Evolutionary conservation across 2,329 filamentous ascomycete species (phyloP).

Genomic region (Orbilia blumenaviensis): DNA sequence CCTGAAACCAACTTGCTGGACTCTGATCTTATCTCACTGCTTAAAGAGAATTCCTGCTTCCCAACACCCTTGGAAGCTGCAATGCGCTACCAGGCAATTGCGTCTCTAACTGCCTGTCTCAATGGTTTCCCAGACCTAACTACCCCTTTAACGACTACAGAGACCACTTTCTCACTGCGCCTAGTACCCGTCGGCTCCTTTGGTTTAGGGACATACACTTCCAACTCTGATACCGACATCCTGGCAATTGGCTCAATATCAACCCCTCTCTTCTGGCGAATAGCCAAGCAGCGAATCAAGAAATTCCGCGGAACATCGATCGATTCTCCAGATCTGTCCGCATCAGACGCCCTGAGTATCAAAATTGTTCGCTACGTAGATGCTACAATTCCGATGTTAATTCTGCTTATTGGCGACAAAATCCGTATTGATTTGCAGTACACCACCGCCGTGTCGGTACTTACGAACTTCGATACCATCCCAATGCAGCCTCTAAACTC

Average conservation of each 20-base stretch:
- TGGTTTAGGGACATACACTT: slow-evolving; percentile 70
- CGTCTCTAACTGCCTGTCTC: slow-evolving; percentile 63
- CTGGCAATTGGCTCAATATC: slow-evolving; percentile 72
- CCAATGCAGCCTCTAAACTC: slow-evolving; percentile 65
- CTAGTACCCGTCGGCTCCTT: slow-evolving; percentile 74
- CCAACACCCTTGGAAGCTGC: slow-evolving; percentile 64
- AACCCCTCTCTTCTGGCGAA: slow-evolving; percentile 69
- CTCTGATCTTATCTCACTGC: slow-evolving; percentile 61
- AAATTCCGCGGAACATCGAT: slow-evolving; percentile 60
- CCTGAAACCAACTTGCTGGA: slow-evolving; percentile 54
- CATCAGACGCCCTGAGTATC: slow-evolving; percentile 60
- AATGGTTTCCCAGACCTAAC: slow-evolving; percentile 58
- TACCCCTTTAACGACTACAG: slow-evolving; percentile 37
- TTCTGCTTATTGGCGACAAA: slow-evolving; percentile 69
- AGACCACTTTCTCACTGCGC: slow-evolving; percentile 63
- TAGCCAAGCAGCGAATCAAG: slow-evolving; percentile 68
- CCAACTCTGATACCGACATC: slow-evolving; percentile 72
- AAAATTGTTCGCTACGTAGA: slow-evolving; percentile 69
- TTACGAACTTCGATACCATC: slow-evolving; percentile 64
- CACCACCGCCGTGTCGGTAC: slow-evolving; percentile 68
- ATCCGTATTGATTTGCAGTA: slow-evolving; percentile 72
- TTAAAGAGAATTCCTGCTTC: slow-evolving; percentile 62
- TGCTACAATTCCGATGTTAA: slow-evolving; percentile 71
- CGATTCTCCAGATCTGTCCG: neutral
- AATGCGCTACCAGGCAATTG: slow-evolving; percentile 63